Base-by-base conservation (phyloP, 2,329 filamentous ascomycete genomes). In the Arachnomyces sp. region DNA sequence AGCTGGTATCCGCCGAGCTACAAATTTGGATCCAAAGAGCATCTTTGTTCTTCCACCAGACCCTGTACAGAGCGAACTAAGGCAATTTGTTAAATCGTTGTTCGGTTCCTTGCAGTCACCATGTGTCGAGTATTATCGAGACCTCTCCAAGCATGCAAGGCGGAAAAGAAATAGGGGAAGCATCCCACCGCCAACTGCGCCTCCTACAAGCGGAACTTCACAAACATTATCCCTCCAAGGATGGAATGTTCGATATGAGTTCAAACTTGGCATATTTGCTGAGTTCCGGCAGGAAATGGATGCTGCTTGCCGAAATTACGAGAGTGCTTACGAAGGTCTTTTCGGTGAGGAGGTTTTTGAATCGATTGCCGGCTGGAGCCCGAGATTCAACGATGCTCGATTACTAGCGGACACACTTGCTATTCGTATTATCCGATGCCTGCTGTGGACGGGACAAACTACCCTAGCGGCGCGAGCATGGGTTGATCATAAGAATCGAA, bases 221-320 rank as follows among this genome's bases (percentile, higher is more conserved):
- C 85, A 92, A 54, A 86, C 84, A 0, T 65, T 95, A n/a, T 85
- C 88, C 1, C 70, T 82, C 7, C 80, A 87, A 31, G 89, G 86
- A 3, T 98, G 90, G 92, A 88, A 87, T 54, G 82, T 93, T 39
- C 82, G 90, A 12, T 95, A 95, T 62, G 90, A 98, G 55, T 88
- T 94, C 67, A 98, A 98, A 60, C 74, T 89, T 13, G 90, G 83
- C 5, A 72, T 95, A 0, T 86, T 96, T 56, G 86, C 89, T 18
- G 90, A 96, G 56, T 95, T 94, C 50, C 78, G 92, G 7, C 86
- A 93, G 56, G 92, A 96, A 59, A 86, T 90, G 74, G 90, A 95
- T 56, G 80, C 79, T 15, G 88, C 92, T 1, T 73, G 86, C 54
- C 78, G 88, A 32, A 88, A 86, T 39, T 95, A 89, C 52, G 86